Evolutionary conservation across 1,284 basidiomycete species (phyloP).

Genomic region (Lentinula novae-zelandiae): DNA sequence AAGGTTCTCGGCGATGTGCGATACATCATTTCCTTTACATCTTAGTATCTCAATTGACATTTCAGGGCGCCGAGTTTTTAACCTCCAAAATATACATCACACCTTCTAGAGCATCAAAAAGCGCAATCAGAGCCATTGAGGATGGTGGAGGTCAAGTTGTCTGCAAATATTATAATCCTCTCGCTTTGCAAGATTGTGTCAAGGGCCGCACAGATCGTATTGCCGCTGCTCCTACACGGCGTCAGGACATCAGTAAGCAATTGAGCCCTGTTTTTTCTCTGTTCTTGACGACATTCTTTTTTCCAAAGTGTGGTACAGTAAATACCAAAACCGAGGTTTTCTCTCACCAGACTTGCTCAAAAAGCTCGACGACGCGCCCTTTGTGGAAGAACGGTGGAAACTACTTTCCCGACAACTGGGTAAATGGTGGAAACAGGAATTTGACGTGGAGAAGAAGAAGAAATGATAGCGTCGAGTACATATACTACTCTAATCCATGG

Average conservation of each 20-base stretch:
- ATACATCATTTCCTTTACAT: constrained; percentile 13
- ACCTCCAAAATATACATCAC: constrained; percentile 78
- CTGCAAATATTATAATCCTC: constrained; percentile 90
- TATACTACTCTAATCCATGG: not conserved
- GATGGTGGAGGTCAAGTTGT: constrained; percentile 79
- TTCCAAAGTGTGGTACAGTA: constrained; percentile 70
- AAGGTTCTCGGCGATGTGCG: constrained; percentile 86
- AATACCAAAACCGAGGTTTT: constrained; percentile 70
- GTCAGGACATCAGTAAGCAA: constrained; percentile 77
- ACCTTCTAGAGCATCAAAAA: constrained; percentile 83
- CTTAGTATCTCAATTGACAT: constrained; percentile 10
- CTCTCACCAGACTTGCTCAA: constrained; percentile 53
- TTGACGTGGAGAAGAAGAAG: constrained; percentile 44
- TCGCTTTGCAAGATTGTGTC: constrained; percentile 80
- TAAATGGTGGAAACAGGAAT: constrained; percentile 55
- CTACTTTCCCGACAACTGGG: constrained; percentile 57
- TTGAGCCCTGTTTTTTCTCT: not conserved
- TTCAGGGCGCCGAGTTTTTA: constrained; percentile 64
- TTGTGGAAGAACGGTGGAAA: constrained; percentile 67
- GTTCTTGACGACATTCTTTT: not conserved
- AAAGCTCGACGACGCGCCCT: constrained; percentile 50
- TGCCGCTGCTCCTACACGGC: constrained; percentile 78
- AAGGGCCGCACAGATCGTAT: constrained; percentile 67
- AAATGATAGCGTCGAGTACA: constrained; percentile 15
- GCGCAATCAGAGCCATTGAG: constrained; percentile 85